Percentiles rank a stretch among this genome's conserved stretches.
Evolutionary conservation across 345 rosid species (phyloP).

Genomic region (Eutrema yunnanense): DNA sequence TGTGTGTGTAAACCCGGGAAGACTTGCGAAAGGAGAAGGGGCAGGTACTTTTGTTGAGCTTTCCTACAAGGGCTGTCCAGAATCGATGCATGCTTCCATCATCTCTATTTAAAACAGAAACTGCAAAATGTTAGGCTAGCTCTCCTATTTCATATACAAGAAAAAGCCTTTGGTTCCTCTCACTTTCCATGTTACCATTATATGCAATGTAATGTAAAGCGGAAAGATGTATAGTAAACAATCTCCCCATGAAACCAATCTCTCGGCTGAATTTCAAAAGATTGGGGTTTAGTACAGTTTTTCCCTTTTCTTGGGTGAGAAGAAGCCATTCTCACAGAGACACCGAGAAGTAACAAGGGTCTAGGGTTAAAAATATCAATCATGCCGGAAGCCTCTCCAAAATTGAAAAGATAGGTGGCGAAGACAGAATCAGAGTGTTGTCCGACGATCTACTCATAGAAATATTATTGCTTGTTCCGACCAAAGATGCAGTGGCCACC

Average conservation of each 20-base stretch:
- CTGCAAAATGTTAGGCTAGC: not conserved
- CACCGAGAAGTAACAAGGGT: not conserved
- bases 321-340: too few relatives aligned
- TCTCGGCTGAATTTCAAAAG: not conserved
- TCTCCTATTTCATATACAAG: not conserved
- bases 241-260: not conserved
- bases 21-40: conserved; percentile 80
- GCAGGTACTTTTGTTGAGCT: conserved; percentile 86
- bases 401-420: not conserved
- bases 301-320: not conserved
- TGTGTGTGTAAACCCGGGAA: conserved; percentile 81
- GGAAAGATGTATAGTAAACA: not conserved
- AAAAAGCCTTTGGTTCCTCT: not conserved
- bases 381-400: not conserved
- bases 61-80: conserved; percentile 47
- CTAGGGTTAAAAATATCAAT: not conserved
- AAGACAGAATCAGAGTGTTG: not conserved
- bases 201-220: not conserved
- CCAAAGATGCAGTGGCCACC: not conserved
- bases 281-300: not conserved
- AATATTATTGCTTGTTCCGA: not conserved
- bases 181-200: not conserved
- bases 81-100: conserved; percentile 57
- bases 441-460: not conserved
- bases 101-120: conserved; percentile 44